Base-by-base conservation (phyloP, 805 yeast genomes). In the Starmerella sirachaensis region DNA sequence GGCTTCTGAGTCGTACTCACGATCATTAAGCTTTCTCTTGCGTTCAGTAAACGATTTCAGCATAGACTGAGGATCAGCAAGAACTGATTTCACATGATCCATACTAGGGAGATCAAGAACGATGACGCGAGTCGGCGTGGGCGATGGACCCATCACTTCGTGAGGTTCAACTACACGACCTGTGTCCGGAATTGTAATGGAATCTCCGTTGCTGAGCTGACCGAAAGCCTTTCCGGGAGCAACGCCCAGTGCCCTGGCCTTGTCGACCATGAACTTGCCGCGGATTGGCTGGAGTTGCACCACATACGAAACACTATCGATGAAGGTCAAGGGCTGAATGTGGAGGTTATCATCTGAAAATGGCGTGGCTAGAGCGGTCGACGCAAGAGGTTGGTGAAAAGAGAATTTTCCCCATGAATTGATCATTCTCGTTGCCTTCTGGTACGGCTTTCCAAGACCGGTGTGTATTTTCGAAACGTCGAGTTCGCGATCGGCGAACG, bases 341-440 rank as follows among this genome's bases (percentile, higher is more conserved):
- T 48, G 46, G n/a, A 58, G 40, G 21, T 43, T 41, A 12, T 54
- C 53, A 28, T 48, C 65, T 2, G 31, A 33, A 22, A 39, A 47
- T 5, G 24, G 11, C 8, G 21, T 17, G 14, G 32, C 18, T 1
- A 18, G 30, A 1, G 43, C 54, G 24, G 68, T 65, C 33, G 79
- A 68, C 1, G 84, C 85, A 49, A 58, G 42, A 14, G 54, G 48
- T 13, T 76, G 71, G 45, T 95, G 69, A 55, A 82, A 83, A 11
- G 85, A 83, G 60, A 88, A 86, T 47, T 74, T 74, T 46, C 94
- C 68, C 94, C 95, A 84, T 0, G 88, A 72, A 1, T 86, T 69
- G 3, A 82, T 69, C 31, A 80, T 64, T 53, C 73, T 77, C 39
- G 68, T 64, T 16, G 70, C 39, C 20, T 72, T 52, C 2, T 62